Base-by-base conservation (phyloP, 2,329 filamentous ascomycete genomes). In the Ophiocordyceps unilateralis region DNA sequence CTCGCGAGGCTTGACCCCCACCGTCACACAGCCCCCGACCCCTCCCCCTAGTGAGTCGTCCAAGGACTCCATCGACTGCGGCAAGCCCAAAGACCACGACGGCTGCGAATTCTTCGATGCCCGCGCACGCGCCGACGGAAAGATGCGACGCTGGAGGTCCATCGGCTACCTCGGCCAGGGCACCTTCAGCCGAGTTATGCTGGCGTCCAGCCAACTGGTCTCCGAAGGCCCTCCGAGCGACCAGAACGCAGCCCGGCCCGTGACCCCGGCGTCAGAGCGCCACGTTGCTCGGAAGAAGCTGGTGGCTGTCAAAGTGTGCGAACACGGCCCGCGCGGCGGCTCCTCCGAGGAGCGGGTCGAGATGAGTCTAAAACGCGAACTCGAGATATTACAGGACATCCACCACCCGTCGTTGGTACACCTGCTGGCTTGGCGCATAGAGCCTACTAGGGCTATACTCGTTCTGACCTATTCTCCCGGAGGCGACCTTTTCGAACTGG, bases 261-360 rank as follows among this genome's bases (percentile, higher is more conserved):
- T 56, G 55, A 67, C 53, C 49, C 43, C 58, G 43, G 46, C 49
- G 47, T 41, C 60, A 1, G 55, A 60, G 26, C 51, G 55, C 37
- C 51, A 53, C 5, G 51, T 61, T n/a, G 54, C 83, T 48, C 77
- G 79, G n/a, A 83, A 81, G 54, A 84, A 83, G 42, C 67, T 98
- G 14, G 91, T 96, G 3, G 91, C 91, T 1, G 78, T 98, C 56
- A 98, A 98, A 61, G 78, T 98, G 39, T 89, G 93, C 56, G 86
- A 95, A 59, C 87, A 94, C 61, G 91, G 89, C 4, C 89, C 91
- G 1, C 85, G 85, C 21, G 91, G 91, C 42, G 89, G 89, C 39
- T 89, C 88, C 4, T 91, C 91, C 41, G 87, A 94, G 58, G 84
- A 94, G 52, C 78, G 91, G 34, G 80, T 96, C 47, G 89, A 95